A percentile compares a stretch with the other conserved stretches of the same genome.
These are phyloP conservation scores for Candida andamanensis DNA, from an alignment of 805 yeast species.

Conservation along the genomic window DNA sequence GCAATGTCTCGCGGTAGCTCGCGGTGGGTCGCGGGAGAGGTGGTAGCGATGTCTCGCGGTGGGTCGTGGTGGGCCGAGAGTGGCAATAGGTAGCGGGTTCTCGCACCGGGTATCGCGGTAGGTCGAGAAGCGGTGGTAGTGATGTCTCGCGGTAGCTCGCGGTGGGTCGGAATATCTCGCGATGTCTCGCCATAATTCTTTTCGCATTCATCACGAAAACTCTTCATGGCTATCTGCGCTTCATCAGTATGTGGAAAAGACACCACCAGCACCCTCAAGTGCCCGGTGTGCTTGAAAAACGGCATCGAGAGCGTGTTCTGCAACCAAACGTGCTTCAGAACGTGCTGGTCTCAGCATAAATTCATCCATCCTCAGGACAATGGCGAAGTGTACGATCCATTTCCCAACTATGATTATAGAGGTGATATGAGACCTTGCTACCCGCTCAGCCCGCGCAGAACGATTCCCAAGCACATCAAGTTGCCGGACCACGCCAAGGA, in stretches of 20 bases:
- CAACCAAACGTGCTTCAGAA: slow-evolving; percentile 75
- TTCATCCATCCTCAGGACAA: slow-evolving; percentile 58
- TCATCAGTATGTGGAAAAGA: slow-evolving; percentile 83
- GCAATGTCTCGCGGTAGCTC: too few species aligned
- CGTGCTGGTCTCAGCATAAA: slow-evolving; percentile 70
- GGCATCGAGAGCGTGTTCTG: slow-evolving; percentile 67
- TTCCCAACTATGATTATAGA: slow-evolving; percentile 68
- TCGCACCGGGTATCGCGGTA: too few species aligned
- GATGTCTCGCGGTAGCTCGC: too few species aligned
- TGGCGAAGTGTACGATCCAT: slow-evolving; percentile 73
- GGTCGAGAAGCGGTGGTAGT: too few species aligned
- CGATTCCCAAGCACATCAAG: slow-evolving; percentile 64
- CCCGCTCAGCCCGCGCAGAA: slow-evolving; percentile 71
- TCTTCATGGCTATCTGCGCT: slow-evolving; percentile 44
- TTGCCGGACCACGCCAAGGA: slow-evolving; percentile 78
- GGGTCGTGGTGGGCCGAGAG: too few species aligned
- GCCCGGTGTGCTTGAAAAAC: slow-evolving; percentile 85
- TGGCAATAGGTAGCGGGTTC: too few species aligned
- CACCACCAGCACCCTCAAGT: slow-evolving; percentile 70
- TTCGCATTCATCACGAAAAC: slow-evolving; percentile 48
- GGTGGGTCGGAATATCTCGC: too few species aligned
- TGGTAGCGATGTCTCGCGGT: too few species aligned
- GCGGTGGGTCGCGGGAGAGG: too few species aligned
- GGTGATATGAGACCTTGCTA: slow-evolving; percentile 75
- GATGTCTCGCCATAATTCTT: too few species aligned